Evolutionary conservation across 192 early-diverging fungal genomes (phyloP).

Genomic region (Entomortierella beljakovae): DNA sequence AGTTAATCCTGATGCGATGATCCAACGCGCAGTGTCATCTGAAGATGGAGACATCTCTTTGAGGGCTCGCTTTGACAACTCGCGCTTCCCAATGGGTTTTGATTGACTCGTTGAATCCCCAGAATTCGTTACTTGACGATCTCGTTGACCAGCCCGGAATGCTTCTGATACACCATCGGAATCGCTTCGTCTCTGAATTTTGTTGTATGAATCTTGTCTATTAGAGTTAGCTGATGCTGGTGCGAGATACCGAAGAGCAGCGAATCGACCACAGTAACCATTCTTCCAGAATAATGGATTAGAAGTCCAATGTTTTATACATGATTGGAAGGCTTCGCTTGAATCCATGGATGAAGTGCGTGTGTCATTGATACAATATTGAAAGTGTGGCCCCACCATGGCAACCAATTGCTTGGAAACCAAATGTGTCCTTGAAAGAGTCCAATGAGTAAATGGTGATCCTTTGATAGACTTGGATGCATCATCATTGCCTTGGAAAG

Average conservation of each 20-base stretch:
- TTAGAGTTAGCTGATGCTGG: slow-evolving; percentile 7
- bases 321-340: slow-evolving; percentile 31
- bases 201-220: neutral
- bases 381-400: slow-evolving; percentile 42
- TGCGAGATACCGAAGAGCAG: slow-evolving; percentile 31
- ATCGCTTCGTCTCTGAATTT: slow-evolving; percentile 9
- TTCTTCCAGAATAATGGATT: slow-evolving; percentile 47
- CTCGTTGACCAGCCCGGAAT: slow-evolving; percentile 25
- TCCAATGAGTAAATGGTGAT: too few relatives aligned
- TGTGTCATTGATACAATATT: slow-evolving; percentile 16
- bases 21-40: slow-evolving; percentile 25
- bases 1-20: slow-evolving; percentile 35
- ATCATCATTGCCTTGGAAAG: neutral
- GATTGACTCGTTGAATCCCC: neutral
- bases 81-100: neutral
- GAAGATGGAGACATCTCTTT: slow-evolving; percentile 5
- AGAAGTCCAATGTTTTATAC: slow-evolving; percentile 29
- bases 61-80: neutral
- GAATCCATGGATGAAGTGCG: neutral
- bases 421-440: slow-evolving; percentile 33
- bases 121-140: slow-evolving; percentile 4
- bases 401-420: slow-evolving; percentile 38
- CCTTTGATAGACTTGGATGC: neutral
- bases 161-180: slow-evolving; percentile 31
- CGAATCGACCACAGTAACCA: slow-evolving; percentile 39